Evolutionary conservation across 2,329 filamentous ascomycete genomes (phyloP).

Genomic region (Arachnopeziza araneosa): DNA sequence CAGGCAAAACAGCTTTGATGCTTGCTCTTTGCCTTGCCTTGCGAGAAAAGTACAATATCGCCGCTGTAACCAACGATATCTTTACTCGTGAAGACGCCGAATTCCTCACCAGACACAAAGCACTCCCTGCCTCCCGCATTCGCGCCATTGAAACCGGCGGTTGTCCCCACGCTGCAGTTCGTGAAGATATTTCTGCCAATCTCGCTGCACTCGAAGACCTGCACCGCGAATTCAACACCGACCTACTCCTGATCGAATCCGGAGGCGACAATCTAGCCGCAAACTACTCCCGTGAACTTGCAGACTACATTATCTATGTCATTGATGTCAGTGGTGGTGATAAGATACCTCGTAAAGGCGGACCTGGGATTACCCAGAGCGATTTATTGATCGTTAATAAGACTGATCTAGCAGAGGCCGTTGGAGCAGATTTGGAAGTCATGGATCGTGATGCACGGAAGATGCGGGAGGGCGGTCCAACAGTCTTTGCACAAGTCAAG

Average conservation of each 20-base stretch:
- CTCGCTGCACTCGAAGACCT: slow-evolving; percentile 87
- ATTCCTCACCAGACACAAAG: slow-evolving; percentile 83
- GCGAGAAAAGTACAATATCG: slow-evolving; percentile 75
- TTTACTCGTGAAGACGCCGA: slow-evolving; percentile 98
- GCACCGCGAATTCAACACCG: slow-evolving; percentile 71
- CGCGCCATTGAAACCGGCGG: slow-evolving; percentile 96
- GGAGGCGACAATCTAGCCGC: slow-evolving; percentile 96
- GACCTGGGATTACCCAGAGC: slow-evolving; percentile 93
- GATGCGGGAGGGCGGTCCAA: slow-evolving; percentile 93
- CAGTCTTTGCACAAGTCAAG: slow-evolving; percentile 97
- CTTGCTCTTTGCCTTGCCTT: slow-evolving; percentile 83
- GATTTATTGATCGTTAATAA: slow-evolving; percentile 95
- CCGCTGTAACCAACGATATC: slow-evolving; percentile 97
- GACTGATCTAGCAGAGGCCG: slow-evolving; percentile 84
- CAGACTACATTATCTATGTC: slow-evolving; percentile 97
- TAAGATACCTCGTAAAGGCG: slow-evolving; percentile 93
- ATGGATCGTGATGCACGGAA: slow-evolving; percentile 94
- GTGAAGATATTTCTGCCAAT: slow-evolving; percentile 94
- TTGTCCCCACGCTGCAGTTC: slow-evolving; percentile 93
- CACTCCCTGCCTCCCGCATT: slow-evolving; percentile 78
- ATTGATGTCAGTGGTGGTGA: slow-evolving; percentile 96
- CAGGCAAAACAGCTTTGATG: slow-evolving; percentile 97
- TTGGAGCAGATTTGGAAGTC: slow-evolving; percentile 83
- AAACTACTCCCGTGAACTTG: slow-evolving; percentile 91
- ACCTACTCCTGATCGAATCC: slow-evolving; percentile 88